These are phyloP conservation scores for Ophiostoma ips DNA, from an alignment of 2,329 filamentous ascomycete species.

Conservation along the genomic window DNA sequence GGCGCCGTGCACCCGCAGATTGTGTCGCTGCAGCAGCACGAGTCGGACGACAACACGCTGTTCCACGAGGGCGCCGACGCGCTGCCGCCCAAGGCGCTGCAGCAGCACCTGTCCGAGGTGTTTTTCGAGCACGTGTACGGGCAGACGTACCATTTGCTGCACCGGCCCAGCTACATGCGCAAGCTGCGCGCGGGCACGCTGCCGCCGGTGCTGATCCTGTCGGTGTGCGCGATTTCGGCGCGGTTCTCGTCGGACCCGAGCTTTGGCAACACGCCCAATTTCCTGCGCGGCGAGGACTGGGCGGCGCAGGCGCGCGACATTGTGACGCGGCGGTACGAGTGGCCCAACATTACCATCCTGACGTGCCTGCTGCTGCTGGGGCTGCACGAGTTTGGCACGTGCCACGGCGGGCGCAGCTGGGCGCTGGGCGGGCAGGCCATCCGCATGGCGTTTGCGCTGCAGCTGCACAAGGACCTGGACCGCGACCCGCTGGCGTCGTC, in stretches of 20 bases:
- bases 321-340: slow-evolving; percentile 74
- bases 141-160: slow-evolving; percentile 83
- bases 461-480: slow-evolving; percentile 83
- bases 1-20: slow-evolving; percentile 17
- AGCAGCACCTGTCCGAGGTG: slow-evolving; percentile 84
- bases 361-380: slow-evolving; percentile 81
- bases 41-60: slow-evolving; percentile 62
- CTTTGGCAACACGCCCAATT: slow-evolving; percentile 53
- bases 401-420: slow-evolving; percentile 92
- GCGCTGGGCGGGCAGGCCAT: slow-evolving; percentile 89
- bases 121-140: slow-evolving; percentile 96
- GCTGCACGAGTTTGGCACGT: slow-evolving; percentile 91
- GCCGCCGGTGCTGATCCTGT: slow-evolving; percentile 82
- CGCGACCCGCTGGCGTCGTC: slow-evolving; percentile 53
- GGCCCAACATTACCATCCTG: slow-evolving; percentile 89
- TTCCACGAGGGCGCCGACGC: slow-evolving; percentile 71
- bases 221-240: slow-evolving; percentile 88
- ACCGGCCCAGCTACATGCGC: slow-evolving; percentile 95
- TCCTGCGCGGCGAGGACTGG: slow-evolving; percentile 84
- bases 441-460: slow-evolving; percentile 90
- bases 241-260: slow-evolving; percentile 84
- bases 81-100: slow-evolving; percentile 71
- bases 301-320: slow-evolving; percentile 78
- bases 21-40: slow-evolving; percentile 42
- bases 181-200: slow-evolving; percentile 58